Percentiles rank a stretch among this genome's conserved stretches.
phyloP scores from a whole-genome alignment of 306 rosid species.

The Vigna mungo region DNA sequence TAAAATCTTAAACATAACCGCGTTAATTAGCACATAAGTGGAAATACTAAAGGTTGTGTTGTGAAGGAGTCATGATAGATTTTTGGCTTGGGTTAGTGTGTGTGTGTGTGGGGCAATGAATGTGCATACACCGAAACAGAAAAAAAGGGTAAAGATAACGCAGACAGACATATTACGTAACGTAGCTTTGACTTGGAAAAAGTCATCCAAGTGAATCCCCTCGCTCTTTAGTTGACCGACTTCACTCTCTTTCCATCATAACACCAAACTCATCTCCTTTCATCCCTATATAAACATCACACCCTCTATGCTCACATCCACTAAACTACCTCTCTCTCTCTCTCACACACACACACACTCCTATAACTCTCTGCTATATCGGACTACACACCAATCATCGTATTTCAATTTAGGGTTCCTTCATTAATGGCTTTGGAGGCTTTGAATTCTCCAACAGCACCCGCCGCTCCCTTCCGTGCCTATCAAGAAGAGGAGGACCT shows the following conservation, averaged over 20 bases:
- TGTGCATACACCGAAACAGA: neutral
- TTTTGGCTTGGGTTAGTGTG: neutral
- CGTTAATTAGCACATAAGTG: neutral
- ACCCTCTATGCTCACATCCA: neutral
- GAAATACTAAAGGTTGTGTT: too few species aligned
- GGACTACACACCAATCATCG: neutral
- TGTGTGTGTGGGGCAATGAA: neutral
- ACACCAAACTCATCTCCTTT: neutral
- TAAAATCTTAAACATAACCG: neutral
- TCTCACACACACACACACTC: neutral
- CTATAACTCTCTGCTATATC: too few species aligned
- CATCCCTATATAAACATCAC: constrained; percentile 6
- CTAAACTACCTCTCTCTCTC: neutral
- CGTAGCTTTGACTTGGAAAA: constrained; percentile 69
- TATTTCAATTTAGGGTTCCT: neutral
- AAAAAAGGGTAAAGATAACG: constrained; percentile 13
- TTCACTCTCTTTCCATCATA: constrained; percentile 46
- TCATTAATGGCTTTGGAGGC: constrained; percentile 75
- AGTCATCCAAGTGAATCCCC: constrained; percentile 46
- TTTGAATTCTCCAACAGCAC: constrained; percentile 66
- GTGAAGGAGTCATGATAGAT: too few species aligned
- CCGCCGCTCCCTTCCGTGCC: constrained; percentile 44
- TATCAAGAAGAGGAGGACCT: constrained; percentile 39
- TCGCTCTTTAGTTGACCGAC: constrained; percentile 75
- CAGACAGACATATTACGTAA: constrained; percentile 48